A percentile compares a stretch with the other conserved stretches of the same genome.
Conservation (phyloP, 2,329 filamentous ascomycete genomes). For the Arthrocladium fulminans region DNA sequence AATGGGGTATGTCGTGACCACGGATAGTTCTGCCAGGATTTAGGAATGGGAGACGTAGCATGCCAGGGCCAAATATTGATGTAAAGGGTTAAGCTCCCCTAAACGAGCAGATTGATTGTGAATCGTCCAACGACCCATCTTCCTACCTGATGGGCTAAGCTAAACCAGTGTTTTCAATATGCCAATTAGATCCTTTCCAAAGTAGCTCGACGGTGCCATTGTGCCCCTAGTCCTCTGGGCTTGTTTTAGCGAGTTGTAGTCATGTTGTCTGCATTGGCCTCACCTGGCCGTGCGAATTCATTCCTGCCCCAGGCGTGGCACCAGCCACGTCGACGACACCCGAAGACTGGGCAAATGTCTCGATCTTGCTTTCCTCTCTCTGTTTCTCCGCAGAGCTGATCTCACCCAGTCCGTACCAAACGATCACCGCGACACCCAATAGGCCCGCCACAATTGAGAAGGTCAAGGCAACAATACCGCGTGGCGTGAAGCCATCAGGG, state of each 20-base stretch:
- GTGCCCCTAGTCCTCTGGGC: background rate
- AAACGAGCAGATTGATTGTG: too few species aligned
- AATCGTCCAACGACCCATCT: too few species aligned
- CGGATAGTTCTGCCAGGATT: too few species aligned
- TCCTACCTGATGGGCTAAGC: too few species aligned
- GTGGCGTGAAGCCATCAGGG: conserved; percentile 60
- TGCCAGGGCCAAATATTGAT: too few species aligned
- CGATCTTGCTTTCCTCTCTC: conserved; percentile 8
- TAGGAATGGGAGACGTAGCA: too few species aligned
- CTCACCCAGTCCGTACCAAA: conserved; percentile 49
- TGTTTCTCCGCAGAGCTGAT: conserved; percentile 13
- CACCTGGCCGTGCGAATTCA: background rate
- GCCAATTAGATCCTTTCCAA: background rate
- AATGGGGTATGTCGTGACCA: too few species aligned
- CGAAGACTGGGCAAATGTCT: background rate
- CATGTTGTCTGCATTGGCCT: background rate
- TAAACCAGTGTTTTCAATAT: background rate
- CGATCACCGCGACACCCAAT: conserved; percentile 57
- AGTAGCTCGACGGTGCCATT: background rate
- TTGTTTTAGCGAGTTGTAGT: background rate
- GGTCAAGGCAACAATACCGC: conserved; percentile 64
- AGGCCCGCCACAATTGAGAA: conserved; percentile 63
- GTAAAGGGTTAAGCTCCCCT: too few species aligned
- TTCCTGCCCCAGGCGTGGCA: background rate
- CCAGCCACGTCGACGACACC: background rate